Conservation (phyloP, 108 stramenopile genomes). For the Cyclotella choctawhatcheeana region DNA sequence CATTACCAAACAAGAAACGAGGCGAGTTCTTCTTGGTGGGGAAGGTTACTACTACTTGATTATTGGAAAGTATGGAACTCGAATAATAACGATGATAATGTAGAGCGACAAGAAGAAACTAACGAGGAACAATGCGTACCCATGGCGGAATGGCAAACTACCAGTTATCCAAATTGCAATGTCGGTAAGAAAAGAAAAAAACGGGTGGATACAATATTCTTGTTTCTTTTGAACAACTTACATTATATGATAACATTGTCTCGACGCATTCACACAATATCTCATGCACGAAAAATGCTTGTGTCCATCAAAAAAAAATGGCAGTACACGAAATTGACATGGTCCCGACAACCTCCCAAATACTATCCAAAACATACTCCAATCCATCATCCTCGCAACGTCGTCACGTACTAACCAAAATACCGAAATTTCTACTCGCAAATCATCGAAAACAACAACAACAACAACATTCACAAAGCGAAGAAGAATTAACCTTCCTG, state of each 20-base stretch:
- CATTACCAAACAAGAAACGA: not conserved
- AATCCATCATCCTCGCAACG: not conserved
- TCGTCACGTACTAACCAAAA: constrained; percentile 26
- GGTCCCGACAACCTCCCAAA: constrained; percentile 34
- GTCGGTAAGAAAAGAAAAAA: no score
- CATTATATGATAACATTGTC: not conserved
- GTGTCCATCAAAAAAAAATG: no score
- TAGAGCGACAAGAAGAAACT: not conserved
- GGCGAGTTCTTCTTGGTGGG: not conserved
- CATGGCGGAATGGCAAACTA: constrained; percentile 77
- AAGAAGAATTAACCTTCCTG: constrained; percentile 56
- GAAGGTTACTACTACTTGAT: not conserved
- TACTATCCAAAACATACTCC: constrained; percentile 14
- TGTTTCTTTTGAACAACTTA: not conserved
- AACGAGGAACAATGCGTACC: constrained; percentile 63
- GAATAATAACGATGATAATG: not conserved
- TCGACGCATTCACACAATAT: not conserved
- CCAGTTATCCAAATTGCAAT: constrained; percentile 80
- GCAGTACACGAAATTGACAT: constrained; percentile 75
- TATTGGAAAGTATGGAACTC: not conserved
- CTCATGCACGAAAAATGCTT: not conserved
- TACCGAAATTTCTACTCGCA: constrained; percentile 22
- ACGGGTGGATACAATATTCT: no score
- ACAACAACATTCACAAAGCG: constrained; percentile 12
- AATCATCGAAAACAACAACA: constrained; percentile 7